phyloP scores from a whole-genome alignment of 352 stramenopile species.

The Blastocystis sp. region DNA sequence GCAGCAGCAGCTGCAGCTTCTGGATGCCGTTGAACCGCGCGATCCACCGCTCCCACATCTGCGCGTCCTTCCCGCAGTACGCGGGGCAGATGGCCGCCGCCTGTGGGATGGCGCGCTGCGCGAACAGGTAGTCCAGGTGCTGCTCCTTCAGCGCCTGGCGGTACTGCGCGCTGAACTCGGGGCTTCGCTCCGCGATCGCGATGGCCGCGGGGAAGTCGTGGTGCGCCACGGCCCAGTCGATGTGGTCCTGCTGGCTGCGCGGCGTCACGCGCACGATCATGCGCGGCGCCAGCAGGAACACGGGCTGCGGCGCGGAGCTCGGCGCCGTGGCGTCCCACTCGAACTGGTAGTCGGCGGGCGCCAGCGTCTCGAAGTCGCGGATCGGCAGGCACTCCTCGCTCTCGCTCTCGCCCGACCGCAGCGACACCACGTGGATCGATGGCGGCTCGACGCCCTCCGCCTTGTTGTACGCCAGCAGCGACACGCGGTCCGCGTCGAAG shows the following conservation, averaged over 20 bases:
- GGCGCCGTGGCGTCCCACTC: slow-evolving; percentile 21
- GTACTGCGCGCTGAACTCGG: slow-evolving; percentile 8
- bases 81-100: slow-evolving; percentile 18
- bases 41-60: slow-evolving; percentile 56
- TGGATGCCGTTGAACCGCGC: slow-evolving; percentile 49
- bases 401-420: neutral
- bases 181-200: neutral
- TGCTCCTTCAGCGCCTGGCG: slow-evolving; percentile 1
- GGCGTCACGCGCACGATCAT: slow-evolving; percentile 1
- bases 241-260: slow-evolving; percentile 38
- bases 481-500: slow-evolving; percentile 16
- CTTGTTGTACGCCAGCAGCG: slow-evolving; percentile 14
- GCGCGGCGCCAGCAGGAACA: slow-evolving; percentile 33
- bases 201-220: slow-evolving; percentile 35
- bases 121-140: slow-evolving; percentile 48
- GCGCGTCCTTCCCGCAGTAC: slow-evolving; percentile 40
- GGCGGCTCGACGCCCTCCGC: neutral
- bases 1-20: slow-evolving; percentile 51
- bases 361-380: neutral
- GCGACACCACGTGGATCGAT: slow-evolving; percentile 16
- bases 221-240: slow-evolving; percentile 50
- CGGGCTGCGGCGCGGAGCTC: neutral
- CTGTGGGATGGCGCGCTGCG: neutral
- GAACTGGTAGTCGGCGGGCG: slow-evolving; percentile 13
- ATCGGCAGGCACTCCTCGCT: slow-evolving; percentile 56